phyloP scores from a whole-genome alignment of 1,139 yeast genomes.

The Pichia sp. region DNA sequence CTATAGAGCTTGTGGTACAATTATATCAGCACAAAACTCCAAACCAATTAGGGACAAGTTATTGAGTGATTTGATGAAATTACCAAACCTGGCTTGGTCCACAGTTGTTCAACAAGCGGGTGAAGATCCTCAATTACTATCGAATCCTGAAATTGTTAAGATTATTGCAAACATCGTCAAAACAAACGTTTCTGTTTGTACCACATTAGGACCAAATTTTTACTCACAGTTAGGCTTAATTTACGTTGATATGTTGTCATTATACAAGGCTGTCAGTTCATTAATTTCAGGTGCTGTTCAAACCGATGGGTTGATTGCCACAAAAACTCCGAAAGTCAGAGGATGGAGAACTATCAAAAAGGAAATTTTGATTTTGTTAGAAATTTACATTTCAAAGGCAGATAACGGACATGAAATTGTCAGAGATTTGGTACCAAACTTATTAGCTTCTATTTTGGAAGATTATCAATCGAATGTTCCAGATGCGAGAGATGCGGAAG shows the following conservation, averaged over 20 bases:
- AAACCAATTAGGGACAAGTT: constrained; percentile 62
- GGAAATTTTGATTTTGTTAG: constrained; percentile 84
- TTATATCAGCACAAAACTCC: constrained; percentile 73
- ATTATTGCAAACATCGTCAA: constrained; percentile 89
- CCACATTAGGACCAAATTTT: constrained; percentile 87
- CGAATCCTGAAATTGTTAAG: constrained; percentile 83
- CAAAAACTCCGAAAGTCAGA: constrained; percentile 92
- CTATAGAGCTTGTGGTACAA: constrained; percentile 95
- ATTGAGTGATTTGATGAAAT: constrained; percentile 70
- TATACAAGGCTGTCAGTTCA: constrained; percentile 85
- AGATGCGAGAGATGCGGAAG: constrained; percentile 97
- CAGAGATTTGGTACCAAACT: constrained; percentile 72
- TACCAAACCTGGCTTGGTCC: constrained; percentile 93
- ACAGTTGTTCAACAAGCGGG: constrained; percentile 85
- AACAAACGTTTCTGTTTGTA: constrained; percentile 91
- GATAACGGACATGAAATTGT: constrained; percentile 83
- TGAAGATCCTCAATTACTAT: constrained; percentile 74
- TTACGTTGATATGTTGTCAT: constrained; percentile 81
- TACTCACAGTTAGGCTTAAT: constrained; percentile 82
- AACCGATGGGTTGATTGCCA: constrained; percentile 74
- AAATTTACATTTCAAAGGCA: constrained; percentile 81
- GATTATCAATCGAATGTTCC: constrained; percentile 89
- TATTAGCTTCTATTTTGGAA: constrained; percentile 77
- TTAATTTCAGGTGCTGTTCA: constrained; percentile 81
- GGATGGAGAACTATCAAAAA: constrained; percentile 94